These are phyloP conservation scores for Pascua guehoae DNA, from an alignment of 1,284 basidiomycete genomes.

Conservation along the genomic window DNA sequence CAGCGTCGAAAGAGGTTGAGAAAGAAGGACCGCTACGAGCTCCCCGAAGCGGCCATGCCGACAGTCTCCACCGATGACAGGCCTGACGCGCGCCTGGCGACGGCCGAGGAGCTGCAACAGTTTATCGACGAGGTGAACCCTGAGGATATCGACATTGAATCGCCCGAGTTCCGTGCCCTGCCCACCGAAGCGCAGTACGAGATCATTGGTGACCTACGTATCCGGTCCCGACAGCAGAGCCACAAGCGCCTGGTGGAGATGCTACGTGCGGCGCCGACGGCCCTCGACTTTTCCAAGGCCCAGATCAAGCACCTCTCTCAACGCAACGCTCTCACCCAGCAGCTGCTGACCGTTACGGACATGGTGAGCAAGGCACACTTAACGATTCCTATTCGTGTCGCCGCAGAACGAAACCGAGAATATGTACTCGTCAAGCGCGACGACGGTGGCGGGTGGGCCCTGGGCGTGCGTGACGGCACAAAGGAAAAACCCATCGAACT, in stretches of 20 bases:
- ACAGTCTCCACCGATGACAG: conserved; percentile 53
- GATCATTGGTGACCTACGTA: conserved; percentile 89
- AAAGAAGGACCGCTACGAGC: conserved; percentile 71
- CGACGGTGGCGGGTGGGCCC: conserved; percentile 82
- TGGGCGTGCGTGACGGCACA: conserved; percentile 78
- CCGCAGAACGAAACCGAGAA: conserved; percentile 87
- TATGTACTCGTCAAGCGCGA: conserved; percentile 90
- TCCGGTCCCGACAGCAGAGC: conserved; percentile 91
- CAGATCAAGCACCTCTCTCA: conserved; percentile 88
- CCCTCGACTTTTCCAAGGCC: conserved; percentile 91
- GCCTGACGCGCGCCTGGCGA: conserved; percentile 85
- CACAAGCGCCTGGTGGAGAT: conserved; percentile 87
- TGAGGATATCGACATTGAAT: conserved; percentile 83
- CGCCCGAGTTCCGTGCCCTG: conserved; percentile 83
- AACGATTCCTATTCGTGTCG: conserved; percentile 85
- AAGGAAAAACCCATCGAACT: conserved; percentile 81
- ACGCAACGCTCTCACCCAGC: conserved; percentile 88
- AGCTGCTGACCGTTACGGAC: conserved; percentile 90
- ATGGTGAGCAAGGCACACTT: conserved; percentile 80
- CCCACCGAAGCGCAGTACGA: conserved; percentile 98
- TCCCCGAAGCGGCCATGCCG: conserved; percentile 62
- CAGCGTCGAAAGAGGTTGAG: conserved; percentile 41
- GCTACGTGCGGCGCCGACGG: conserved; percentile 73
- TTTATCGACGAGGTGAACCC: conserved; percentile 93
- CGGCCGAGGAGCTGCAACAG: conserved; percentile 80